These are phyloP conservation scores for Diaporthe velutina DNA, from an alignment of 2,329 filamentous ascomycete genomes.

Conservation along the genomic window DNA sequence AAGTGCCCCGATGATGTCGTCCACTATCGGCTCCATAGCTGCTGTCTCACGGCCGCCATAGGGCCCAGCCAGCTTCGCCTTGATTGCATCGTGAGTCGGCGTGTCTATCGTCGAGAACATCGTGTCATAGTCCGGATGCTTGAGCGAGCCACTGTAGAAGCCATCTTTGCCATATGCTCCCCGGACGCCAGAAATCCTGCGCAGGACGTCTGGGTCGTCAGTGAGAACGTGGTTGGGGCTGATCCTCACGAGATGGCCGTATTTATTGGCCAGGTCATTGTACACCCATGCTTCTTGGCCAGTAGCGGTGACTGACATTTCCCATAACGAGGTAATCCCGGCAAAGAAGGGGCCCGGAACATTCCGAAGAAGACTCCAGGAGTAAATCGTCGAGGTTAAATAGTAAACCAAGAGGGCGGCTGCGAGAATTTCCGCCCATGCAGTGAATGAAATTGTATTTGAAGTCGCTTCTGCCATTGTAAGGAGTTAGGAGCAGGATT, in stretches of 20 bases:
- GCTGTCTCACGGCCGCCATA: conserved; percentile 48
- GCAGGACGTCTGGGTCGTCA: conserved; percentile 48
- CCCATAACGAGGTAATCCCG: conserved; percentile 50
- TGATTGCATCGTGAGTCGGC: conserved; percentile 47
- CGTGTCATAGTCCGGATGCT: conserved; percentile 19
- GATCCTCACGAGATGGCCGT: conserved; percentile 49
- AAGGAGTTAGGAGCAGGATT: not conserved
- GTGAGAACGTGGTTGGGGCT: conserved; percentile 53
- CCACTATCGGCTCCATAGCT: conserved; percentile 43
- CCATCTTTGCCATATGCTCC: conserved; percentile 46
- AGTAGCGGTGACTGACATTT: conserved; percentile 41
- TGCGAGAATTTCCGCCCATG: not conserved
- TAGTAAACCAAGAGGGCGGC: not conserved
- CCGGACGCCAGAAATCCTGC: conserved; percentile 46
- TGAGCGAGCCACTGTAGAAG: conserved; percentile 1
- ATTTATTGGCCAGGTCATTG: conserved; percentile 42
- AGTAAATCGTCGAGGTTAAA: not conserved
- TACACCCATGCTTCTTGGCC: conserved; percentile 45
- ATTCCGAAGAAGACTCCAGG: conserved; percentile 42
- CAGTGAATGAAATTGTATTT: not conserved
- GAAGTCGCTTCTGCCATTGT: not conserved
- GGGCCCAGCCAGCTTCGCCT: conserved; percentile 41
- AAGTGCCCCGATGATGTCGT: conserved; percentile 1
- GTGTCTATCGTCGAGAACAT: conserved; percentile 40
- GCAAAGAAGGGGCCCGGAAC: conserved; percentile 47